These are phyloP conservation scores for Lasiosphaeria miniovina DNA, from an alignment of 495 filamentous ascomycete genomes.

Conservation along the genomic window DNA sequence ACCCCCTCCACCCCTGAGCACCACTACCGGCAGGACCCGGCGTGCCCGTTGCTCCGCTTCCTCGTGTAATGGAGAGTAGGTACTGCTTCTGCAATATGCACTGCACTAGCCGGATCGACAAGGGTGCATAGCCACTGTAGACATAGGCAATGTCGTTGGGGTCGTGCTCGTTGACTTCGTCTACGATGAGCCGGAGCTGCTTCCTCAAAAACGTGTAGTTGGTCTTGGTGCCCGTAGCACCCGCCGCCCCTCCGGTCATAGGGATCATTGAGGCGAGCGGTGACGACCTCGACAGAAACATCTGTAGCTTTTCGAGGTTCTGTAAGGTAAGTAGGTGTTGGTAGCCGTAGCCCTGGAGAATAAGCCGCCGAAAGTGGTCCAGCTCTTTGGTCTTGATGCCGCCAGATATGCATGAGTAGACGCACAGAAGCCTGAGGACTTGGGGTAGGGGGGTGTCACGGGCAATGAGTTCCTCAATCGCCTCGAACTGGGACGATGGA, in stretches of 20 bases:
- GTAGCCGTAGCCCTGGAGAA: slow-evolving; percentile 91
- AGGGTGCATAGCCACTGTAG: slow-evolving; percentile 93
- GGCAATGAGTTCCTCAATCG: slow-evolving; percentile 88
- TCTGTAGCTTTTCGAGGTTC: slow-evolving; percentile 84
- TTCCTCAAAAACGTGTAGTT: slow-evolving; percentile 88
- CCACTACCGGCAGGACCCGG: slow-evolving; percentile 52
- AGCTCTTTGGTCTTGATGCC: slow-evolving; percentile 84
- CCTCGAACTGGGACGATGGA: slow-evolving; percentile 80
- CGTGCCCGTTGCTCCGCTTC: slow-evolving; percentile 46
- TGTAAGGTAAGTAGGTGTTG: slow-evolving; percentile 89
- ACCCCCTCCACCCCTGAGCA: slow-evolving; percentile 82
- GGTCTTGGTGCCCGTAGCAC: slow-evolving; percentile 65
- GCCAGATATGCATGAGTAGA: slow-evolving; percentile 86
- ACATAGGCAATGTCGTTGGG: slow-evolving; percentile 96
- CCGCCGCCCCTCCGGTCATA: slow-evolving; percentile 48
- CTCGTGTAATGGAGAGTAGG: slow-evolving; percentile 64
- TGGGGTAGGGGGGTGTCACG: slow-evolving; percentile 74
- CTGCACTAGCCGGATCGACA: slow-evolving; percentile 92
- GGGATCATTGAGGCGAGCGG: slow-evolving; percentile 69
- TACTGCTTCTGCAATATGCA: slow-evolving; percentile 89
- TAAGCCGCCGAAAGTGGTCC: slow-evolving; percentile 81
- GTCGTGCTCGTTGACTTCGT: slow-evolving; percentile 96
- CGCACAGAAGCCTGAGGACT: slow-evolving; percentile 79
- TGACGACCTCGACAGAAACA: slow-evolving; percentile 70
- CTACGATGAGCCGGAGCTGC: slow-evolving; percentile 81